Base-by-base conservation (phyloP, 306 rosid species). In the Sicyos baderoa region DNA sequence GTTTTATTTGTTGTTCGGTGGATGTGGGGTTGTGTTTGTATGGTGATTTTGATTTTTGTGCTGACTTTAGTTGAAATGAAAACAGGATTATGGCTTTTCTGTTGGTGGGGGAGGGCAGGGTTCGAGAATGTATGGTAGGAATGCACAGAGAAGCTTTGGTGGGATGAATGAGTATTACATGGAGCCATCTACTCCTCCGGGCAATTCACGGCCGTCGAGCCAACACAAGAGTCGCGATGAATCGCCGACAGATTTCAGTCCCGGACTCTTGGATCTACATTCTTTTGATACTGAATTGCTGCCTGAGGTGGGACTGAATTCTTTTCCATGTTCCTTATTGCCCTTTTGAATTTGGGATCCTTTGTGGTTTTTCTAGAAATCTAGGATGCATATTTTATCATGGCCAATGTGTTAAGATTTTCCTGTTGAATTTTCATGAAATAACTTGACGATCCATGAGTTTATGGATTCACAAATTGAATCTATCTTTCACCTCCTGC, bases 221-320 rank as follows among this genome's bases (percentile, higher is more conserved):
- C 78, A 75, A 62, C 85, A 86, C 75, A 88, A 82, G 82, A 84
- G 70, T 7, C 88, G 88, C 0, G 99, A 86, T 21, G 92, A 87
- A 69, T 90, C 89, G 4, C 74, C 92, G 2, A 86, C 60, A 73
- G 96, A 94, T 78, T 88, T 84, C 79, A 94, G 99, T 76, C 99
- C 99, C 22, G 99, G 99, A 42, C 86, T 94, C 50, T 71, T 94
- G 83, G 99, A 94, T 85, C 90, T 94, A 87, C 97, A 94, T 81
- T 88, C 99, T 2, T 82, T 86, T 50, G 97, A 94, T 76, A 90
- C 99, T 4, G 97, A 90, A 80, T 91, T 94, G 81, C 79, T 94
- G 47, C 89, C 99, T 52, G 96, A 94, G 86, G 99, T 94, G 64
- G 51, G 62, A 35, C 45, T 17, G 48, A 59, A 49, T 44, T 19